Percentiles rank a stretch among this genome's conserved stretches.
phyloP scores from a whole-genome alignment of 2,329 filamentous ascomycete genomes.

The Zasmidium cellare region DNA sequence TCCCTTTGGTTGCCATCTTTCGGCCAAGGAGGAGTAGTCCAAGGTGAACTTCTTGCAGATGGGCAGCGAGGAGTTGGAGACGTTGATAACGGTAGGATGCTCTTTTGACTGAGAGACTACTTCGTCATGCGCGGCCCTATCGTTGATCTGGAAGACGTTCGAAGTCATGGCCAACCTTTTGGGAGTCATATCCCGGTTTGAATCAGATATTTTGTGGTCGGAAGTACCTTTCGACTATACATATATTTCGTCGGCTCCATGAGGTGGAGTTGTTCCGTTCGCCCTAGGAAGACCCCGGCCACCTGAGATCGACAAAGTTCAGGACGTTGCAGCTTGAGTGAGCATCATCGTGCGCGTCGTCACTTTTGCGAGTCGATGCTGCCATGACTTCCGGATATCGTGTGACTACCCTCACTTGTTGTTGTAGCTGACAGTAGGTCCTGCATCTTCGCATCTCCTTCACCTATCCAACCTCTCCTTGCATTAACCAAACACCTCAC shows the following conservation, averaged over 20 bases:
- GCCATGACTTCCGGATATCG: background rate
- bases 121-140: conserved; percentile 19
- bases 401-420: background rate
- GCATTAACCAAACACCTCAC: background rate
- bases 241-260: no score
- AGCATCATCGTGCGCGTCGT: conserved; percentile 4
- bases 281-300: background rate
- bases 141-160: conserved; percentile 14
- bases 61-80: conserved; percentile 37
- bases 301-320: no score
- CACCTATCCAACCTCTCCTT: background rate
- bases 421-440: background rate
- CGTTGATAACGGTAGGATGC: conserved; percentile 43
- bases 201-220: no score
- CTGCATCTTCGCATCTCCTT: background rate
- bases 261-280: conserved; percentile 1
- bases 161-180: background rate
- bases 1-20: conserved; percentile 1
- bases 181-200: no score
- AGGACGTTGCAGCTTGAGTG: background rate
- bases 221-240: no score
- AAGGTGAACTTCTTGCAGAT: conserved; percentile 21
- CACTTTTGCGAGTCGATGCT: background rate
- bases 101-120: conserved; percentile 20
- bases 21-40: conserved; percentile 17